Base-by-base conservation (phyloP, 371 early-diverging fungal genomes). In the Mortierella sp. region DNA sequence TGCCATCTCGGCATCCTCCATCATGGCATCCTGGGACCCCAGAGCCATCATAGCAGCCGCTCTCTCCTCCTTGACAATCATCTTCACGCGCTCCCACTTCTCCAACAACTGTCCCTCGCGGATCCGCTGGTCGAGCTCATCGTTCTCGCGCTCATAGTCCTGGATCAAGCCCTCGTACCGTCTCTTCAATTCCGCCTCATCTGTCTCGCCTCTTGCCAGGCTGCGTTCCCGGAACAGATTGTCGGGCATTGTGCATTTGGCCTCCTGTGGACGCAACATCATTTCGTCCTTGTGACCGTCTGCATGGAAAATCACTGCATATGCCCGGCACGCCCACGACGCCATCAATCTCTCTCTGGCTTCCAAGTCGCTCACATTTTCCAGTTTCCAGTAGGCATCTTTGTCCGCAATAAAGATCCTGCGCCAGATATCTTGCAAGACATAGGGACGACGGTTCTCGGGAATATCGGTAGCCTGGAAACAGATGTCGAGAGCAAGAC, bases 341-440 rank as follows among this genome's bases (percentile, higher is more conserved):
- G 35, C 56, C 74, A 74, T 32, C 60, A 84, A 44, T 48, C 71
- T 71, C 48, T 84, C 76, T 5, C 79, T 68, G 8, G 78, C 74
- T 46, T 84, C 84, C 29, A 48, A 27, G 16, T 84, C 84, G 11
- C 68, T 70, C 18, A 78, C 55, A 27, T 81, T 78, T 21, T 74
- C 73, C 21, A 81, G 73, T 21, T 60, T 70, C 84, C 84, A 84
- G 55, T 63, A 51, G 16, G 51, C 48, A 14, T 77, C 74, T 46
- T 75, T 55, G 8, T 74, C 79, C 0, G 80, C 74, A 41, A 78
- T 79, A 46, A 71, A 86, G 58, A 86, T 75, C 27, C 86, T 44
- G n/a, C 86, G 82, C 86, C 86, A 86, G 35, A 86, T 81, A 63
- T 86, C 86, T 71, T 82, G 80, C 41, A 86, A 49, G 24, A 82